Conservation (phyloP, 2,329 filamentous ascomycete species). For the Neopestalotiopsis clavispora region DNA sequence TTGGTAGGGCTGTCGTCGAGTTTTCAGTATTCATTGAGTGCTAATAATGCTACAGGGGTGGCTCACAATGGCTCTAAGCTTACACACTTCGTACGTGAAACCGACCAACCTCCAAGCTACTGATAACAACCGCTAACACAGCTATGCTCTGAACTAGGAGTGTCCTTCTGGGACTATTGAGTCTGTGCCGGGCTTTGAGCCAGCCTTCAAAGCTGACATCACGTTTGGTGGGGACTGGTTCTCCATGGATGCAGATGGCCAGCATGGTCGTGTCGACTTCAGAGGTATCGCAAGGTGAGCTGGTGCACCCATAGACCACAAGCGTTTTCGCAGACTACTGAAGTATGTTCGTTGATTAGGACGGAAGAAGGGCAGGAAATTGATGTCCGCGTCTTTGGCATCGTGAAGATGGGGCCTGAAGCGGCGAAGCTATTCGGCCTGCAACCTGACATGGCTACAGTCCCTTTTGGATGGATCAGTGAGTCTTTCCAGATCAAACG, state of each 20-base stretch:
- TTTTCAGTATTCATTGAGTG: too few relatives aligned
- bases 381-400: conserved; percentile 17
- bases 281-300: conserved; percentile 19
- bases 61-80: conserved; percentile 15
- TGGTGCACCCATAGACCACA: not conserved
- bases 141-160: too few relatives aligned
- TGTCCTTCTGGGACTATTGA: conserved; percentile 13
- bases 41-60: conserved; percentile 2
- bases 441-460: conserved; percentile 19
- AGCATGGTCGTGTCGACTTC: conserved; percentile 20
- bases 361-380: conserved; percentile 21
- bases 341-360: conserved; percentile 6
- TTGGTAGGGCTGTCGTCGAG: too few relatives aligned
- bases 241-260: conserved; percentile 19
- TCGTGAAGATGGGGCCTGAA: conserved; percentile 18
- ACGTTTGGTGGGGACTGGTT: conserved; percentile 24
- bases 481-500: not conserved
- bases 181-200: conserved; percentile 23
- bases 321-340: not conserved
- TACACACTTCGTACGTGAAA: conserved; percentile 10
- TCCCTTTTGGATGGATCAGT: conserved; percentile 19
- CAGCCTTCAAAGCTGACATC: conserved; percentile 22
- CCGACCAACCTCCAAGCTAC: too few relatives aligned
- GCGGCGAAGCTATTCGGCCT: conserved; percentile 17
- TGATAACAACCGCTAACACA: too few relatives aligned